Evolutionary conservation across 1,284 basidiomycete genomes (phyloP).

Genomic region (Papiliotrema nemorosa): DNA sequence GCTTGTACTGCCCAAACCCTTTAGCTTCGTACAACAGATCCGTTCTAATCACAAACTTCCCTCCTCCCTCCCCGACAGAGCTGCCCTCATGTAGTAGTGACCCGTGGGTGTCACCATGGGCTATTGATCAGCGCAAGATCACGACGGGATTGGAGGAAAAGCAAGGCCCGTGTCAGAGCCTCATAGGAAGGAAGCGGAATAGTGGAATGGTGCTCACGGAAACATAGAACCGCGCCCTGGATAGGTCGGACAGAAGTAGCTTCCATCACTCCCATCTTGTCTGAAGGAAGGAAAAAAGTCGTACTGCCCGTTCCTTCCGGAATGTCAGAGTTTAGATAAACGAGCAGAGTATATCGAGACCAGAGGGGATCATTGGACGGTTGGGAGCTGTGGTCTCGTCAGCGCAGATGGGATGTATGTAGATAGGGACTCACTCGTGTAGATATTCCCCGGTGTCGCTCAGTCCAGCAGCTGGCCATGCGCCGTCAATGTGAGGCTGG

Average conservation of each 20-base stretch:
- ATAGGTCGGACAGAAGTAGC: constrained; percentile 55
- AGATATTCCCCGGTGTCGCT: constrained; percentile 53
- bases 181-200: background rate
- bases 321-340: constrained; percentile 56
- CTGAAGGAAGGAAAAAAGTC: constrained; percentile 57
- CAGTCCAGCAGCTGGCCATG: constrained; percentile 57
- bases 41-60: constrained; percentile 50
- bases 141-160: too few relatives aligned
- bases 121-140: constrained; percentile 13
- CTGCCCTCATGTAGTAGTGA: constrained; percentile 49
- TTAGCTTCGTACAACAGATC: constrained; percentile 50
- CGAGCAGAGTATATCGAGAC: constrained; percentile 57
- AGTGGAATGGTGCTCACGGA: constrained; percentile 50
- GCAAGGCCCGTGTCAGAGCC: too few relatives aligned
- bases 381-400: constrained; percentile 28
- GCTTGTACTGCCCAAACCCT: constrained; percentile 47
- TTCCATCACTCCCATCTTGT: constrained; percentile 51
- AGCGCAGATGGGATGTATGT: background rate
- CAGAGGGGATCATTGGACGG: constrained; percentile 46
- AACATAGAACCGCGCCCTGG: constrained; percentile 55
- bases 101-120: constrained; percentile 49
- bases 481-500: constrained; percentile 56
- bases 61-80: constrained; percentile 44
- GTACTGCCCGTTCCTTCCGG: constrained; percentile 54
- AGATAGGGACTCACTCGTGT: constrained; percentile 54